Evolutionary conservation across 1,139 yeast genomes (phyloP).

Genomic region (Saccharomyces pastorianus): DNA sequence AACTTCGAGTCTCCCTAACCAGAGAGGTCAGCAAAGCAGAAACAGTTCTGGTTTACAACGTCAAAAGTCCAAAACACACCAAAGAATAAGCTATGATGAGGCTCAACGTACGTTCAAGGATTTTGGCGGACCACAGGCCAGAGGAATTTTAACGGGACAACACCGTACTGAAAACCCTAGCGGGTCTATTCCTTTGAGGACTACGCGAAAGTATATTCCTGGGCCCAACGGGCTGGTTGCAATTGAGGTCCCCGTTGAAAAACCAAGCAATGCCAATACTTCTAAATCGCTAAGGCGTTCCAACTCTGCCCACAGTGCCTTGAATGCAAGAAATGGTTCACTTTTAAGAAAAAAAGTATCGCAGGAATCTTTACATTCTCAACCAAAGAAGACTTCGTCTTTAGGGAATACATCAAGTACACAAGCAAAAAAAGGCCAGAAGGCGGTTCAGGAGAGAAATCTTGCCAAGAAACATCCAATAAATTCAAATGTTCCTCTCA

Average conservation of each 20-base stretch:
- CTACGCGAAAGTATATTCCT: conserved; percentile 40
- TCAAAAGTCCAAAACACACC: conserved; percentile 4
- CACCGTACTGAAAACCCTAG: conserved; percentile 8
- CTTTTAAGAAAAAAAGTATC: conserved; percentile 2
- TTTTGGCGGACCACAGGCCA: conserved; percentile 25
- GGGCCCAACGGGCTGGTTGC: conserved; percentile 41
- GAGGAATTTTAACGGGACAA: conserved; percentile 8
- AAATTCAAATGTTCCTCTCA: conserved; percentile 8
- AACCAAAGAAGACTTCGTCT: conserved; percentile 5
- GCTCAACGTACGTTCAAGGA: conserved; percentile 22
- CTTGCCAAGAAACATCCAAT: neutral
- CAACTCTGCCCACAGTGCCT: neutral
- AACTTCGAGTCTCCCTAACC: conserved; percentile 15
- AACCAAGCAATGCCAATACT: conserved; percentile 5
- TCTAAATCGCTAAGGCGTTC: conserved; percentile 1
- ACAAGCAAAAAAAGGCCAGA: neutral
- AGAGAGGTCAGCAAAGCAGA: conserved; percentile 3
- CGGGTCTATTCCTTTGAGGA: conserved; percentile 20
- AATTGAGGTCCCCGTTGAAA: conserved; percentile 38
- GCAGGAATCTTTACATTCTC: conserved; percentile 7
- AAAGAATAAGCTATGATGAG: conserved; percentile 10
- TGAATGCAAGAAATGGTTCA: neutral
- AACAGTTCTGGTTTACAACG: conserved; percentile 2
- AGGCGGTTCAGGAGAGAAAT: neutral
- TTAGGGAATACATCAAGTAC: conserved; percentile 6